Base-by-base conservation (phyloP, 2,329 filamentous ascomycete genomes). In the Diplodia seriata region DNA sequence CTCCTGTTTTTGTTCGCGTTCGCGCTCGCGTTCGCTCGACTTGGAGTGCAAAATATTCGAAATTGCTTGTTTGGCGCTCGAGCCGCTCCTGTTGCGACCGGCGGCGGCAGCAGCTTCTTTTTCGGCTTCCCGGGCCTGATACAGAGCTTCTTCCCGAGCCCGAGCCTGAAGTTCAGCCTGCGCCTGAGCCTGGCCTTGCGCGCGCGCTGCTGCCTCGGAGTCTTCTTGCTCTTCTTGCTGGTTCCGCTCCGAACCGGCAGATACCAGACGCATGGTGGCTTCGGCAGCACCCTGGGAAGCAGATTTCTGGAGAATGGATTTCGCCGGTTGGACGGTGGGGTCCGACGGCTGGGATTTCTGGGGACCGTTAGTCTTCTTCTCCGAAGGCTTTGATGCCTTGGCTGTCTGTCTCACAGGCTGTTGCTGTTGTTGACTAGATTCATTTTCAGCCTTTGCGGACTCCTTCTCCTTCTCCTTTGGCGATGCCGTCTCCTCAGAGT, bases 361-460 rank as follows among this genome's bases (percentile, higher is more conserved):
- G 4, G 59, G 59, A 38, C 59, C 59, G 59, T 63, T 63, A 63
- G 59, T 63, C 53, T 63, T 63, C 59, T 63, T 51, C 12, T 63
- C 47, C 18, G 59, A 38, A 23, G 59, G 33, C 47, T 51, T 63
- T 12, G 59, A 47, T 15, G 43, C 76, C 70, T 79, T 80, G 71
- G 77, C 80, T 31, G 71, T 56, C 63, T 77, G 75, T 65, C 77
- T 73, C 36, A 75, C 70, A 8, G 76, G 75, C 62, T 65, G 62
- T 38, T 73, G 69, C 53, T 69, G 69, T 51, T 67, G 64, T 59
- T 67, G 64, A 49, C 38, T 49, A 38, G 64, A 67, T 7, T 69
- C 68, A 56, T 75, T 74, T 59, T 80, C 78, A 26, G 73, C 71
- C 9, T 76, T 76, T 11, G 73, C 33, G 36, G 40, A 47, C 23